Base-by-base conservation (phyloP, 441 rosid species). In the Gossypium davidsonii region DNA sequence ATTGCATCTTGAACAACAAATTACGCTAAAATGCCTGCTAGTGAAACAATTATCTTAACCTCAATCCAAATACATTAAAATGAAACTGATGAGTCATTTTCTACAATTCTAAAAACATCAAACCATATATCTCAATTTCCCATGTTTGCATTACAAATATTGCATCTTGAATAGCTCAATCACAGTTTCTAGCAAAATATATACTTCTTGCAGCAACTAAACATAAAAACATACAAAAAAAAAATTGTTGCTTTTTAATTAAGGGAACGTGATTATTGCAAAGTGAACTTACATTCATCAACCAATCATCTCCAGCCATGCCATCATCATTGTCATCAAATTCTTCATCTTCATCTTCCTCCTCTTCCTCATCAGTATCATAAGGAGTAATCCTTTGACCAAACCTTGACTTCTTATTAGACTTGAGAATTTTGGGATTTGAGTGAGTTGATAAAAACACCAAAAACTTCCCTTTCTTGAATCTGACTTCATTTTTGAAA, bases 401-500 rank as follows among this genome's bases (percentile, higher is more conserved):
- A 74, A 77, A 83, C 76, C 85, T 82, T 0, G 96, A 85, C 83
- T 88, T 91, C 74, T 83, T 83, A 72, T 90, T 89, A 21, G 83
- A 74, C 79, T 94, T 94, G 77, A 91, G 84, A 76, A 93, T 88
- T 82, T 82, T 87, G 63, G 97, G 87, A 56, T 88, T 89, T 10
- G 98, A 90, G 74, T 91, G 98, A 34, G 90, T 76, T 59, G 89
- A 84, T 42, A 75, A 79, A 3, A 17, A 77, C 86, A 79, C 90
- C 78, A 81, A 73, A 48, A 89, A 80, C 75, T 80, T 73, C 1
- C 64, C 66, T 66, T 21, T 73, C 48, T 67, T 74, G 2, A 55
- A 51, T 10, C 73, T 56, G 2, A 18, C 39, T 14, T 25, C 67
- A n/a, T 46, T 23, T 15, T 15, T 61, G 10, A 26, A 73, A 57